phyloP scores from a whole-genome alignment of 192 early-diverging fungal species.

The Backusella parvicylindrica region DNA sequence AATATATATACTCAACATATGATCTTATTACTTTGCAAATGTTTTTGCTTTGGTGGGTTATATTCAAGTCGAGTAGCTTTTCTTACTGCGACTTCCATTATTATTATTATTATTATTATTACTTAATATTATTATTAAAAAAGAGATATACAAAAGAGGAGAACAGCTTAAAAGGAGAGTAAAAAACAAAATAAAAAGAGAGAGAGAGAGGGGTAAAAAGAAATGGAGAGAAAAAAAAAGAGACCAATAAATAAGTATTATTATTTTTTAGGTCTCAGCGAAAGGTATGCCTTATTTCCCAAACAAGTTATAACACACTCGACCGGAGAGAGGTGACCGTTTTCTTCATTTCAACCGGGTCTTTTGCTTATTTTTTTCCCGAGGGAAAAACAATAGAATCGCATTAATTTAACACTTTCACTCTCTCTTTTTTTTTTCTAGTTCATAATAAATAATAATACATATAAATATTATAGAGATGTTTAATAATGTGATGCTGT shows the following conservation, averaged over 20 bases:
- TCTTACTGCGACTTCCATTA: conserved; percentile 54
- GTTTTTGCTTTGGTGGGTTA: conserved; percentile 95
- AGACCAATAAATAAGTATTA: background rate
- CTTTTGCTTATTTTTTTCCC: background rate
- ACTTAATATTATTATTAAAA: background rate
- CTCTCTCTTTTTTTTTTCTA: too few species aligned
- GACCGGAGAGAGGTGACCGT: background rate
- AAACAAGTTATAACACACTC: background rate
- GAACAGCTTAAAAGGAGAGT: background rate
- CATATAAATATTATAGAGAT: background rate
- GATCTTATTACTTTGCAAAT: conserved; percentile 61
- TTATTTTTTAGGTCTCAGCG: background rate
- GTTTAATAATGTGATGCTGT: background rate
- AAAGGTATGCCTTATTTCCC: background rate
- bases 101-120: background rate
- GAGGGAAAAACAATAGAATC: background rate
- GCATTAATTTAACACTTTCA: background rate
- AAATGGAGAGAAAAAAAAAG: background rate
- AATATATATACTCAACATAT: background rate
- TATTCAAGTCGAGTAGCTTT: conserved; percentile 91
- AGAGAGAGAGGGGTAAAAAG: background rate
- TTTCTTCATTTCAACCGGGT: background rate
- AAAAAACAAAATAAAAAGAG: too few species aligned
- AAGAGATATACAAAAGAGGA: background rate
- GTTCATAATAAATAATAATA: background rate